Conservation (phyloP, 148 eudicot genomes). For the Vaccinium darrowii region DNA sequence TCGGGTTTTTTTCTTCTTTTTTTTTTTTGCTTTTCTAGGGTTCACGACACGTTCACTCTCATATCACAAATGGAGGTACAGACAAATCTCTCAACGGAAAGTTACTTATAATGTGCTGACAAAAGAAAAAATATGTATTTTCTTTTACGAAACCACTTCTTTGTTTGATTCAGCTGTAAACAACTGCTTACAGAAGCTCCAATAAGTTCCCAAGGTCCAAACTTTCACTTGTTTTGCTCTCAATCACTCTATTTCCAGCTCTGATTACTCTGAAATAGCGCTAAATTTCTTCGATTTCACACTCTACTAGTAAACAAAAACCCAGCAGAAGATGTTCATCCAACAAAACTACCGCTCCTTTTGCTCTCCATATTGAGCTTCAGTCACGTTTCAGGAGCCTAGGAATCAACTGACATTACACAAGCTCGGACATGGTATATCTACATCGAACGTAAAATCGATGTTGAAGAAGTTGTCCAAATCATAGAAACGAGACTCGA, state of each 20-base stretch:
- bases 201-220: background rate
- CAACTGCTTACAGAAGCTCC: conserved; percentile 3
- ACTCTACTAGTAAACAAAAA: background rate
- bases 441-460: background rate
- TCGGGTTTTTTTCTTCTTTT: background rate
- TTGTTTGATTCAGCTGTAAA: background rate
- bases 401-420: background rate
- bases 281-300: background rate
- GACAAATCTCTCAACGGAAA: conserved; percentile 16
- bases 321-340: background rate
- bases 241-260: background rate
- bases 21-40: background rate
- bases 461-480: background rate
- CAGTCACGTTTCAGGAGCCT: background rate
- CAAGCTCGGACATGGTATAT: background rate
- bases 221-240: background rate
- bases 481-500: background rate
- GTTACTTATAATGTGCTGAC: background rate
- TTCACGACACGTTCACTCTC: background rate
- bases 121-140: background rate
- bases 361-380: background rate
- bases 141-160: background rate
- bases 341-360: too few species aligned
- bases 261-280: background rate
- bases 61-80: conserved; percentile 5